Base-by-base conservation (phyloP, 495 filamentous ascomycete species). In the Niebla homalea region DNA sequence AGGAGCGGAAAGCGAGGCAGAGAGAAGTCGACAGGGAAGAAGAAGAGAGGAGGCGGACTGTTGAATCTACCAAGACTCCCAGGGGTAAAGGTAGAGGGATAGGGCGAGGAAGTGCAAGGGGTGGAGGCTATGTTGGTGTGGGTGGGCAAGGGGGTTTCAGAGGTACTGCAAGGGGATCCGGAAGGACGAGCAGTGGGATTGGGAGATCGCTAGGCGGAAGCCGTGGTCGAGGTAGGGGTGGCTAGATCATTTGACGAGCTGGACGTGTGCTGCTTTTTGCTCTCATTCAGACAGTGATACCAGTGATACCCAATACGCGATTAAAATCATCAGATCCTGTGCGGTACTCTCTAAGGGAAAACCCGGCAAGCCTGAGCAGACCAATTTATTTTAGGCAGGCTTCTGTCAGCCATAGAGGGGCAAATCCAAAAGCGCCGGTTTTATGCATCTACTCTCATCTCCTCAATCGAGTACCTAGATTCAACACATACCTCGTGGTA, bases 1-100 rank as follows among this genome's bases (percentile, higher is more conserved):
- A 87, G 16, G 81, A 87, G 62, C 72, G 80, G 41, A 76, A 86
- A 45, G 69, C 82, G 49, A 87, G 85, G 57, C 87, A 84, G 21
- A 80, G 77, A 10, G 72, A 70, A 43, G 69, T 78, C 37, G 79
- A 72, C 56, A 82, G 75, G 15, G 89, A 89, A 55, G 85, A 89
- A 56, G 85, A 83, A 23, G 83, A 83, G 64, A 71, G 72, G 49
- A 69, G 71, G 56, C 67, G 70, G 37, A 64, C 63, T 36, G 62
- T 63, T 12, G 59, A 73, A 57, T 70, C 75, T 15, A 69, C 69
- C 21, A 63, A 63, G 25, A 64, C 51, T 15, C 57, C 62, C 6
- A 65, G 65, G 25, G 67, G 55, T 15, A 69, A 71, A 58, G 66
- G 73, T 21, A 60, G 63, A 57, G 72, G 68, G 5, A 63, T 60